These are phyloP conservation scores for Hypocreales sp. DNA, from an alignment of 2,329 filamentous ascomycete genomes.

Conservation along the genomic window DNA sequence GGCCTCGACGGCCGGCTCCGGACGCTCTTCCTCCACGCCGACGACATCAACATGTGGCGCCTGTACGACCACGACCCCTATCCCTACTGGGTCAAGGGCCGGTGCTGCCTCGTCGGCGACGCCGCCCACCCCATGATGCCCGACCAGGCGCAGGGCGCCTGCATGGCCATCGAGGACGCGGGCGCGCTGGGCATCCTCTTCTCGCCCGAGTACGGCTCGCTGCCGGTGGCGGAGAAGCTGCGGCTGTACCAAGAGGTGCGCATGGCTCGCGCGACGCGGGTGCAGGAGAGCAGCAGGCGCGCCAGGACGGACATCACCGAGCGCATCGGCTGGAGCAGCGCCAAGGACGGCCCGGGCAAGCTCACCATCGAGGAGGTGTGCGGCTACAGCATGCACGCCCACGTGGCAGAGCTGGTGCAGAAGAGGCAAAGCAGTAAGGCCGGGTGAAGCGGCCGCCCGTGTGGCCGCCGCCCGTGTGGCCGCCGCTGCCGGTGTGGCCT, in stretches of 20 bases:
- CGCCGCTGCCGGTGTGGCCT: too few species aligned
- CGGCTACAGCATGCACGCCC: slow-evolving; percentile 23
- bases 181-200: slow-evolving; percentile 45
- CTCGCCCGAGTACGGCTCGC: slow-evolving; percentile 28
- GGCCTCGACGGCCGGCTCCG: slow-evolving; percentile 42
- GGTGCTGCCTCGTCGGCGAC: slow-evolving; percentile 46
- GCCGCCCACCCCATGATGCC: slow-evolving; percentile 55
- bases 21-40: slow-evolving; percentile 41
- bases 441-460: too few species aligned
- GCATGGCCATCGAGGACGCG: slow-evolving; percentile 50
- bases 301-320: slow-evolving; percentile 48
- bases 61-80: slow-evolving; percentile 48
- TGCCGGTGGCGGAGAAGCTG: slow-evolving; percentile 30
- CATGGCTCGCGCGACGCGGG: slow-evolving; percentile 35
- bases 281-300: slow-evolving; percentile 40
- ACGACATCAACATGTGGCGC: slow-evolving; percentile 49
- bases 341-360: slow-evolving; percentile 35
- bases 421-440: too few species aligned
- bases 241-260: slow-evolving; percentile 35
- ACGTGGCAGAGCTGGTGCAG: slow-evolving; percentile 6
- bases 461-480: too few species aligned
- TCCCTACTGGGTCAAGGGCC: slow-evolving; percentile 34
- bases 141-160: slow-evolving; percentile 50
- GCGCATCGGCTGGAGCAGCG: slow-evolving; percentile 30
- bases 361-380: slow-evolving; percentile 51